phyloP scores from a whole-genome alignment of 2,329 filamentous ascomycete genomes.

The Colletotrichum liriopes region DNA sequence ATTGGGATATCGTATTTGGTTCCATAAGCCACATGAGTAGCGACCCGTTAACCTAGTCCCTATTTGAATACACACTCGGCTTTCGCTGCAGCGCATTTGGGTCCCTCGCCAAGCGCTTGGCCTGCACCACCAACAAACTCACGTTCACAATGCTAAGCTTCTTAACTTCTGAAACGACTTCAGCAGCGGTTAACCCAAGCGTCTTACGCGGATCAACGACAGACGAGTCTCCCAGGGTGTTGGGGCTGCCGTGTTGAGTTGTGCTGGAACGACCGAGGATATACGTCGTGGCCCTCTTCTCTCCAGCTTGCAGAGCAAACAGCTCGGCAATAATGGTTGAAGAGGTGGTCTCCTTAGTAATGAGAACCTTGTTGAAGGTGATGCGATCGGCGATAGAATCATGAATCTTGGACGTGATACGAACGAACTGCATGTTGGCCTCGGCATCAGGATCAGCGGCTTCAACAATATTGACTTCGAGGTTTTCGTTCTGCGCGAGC shows the following conservation, averaged over 20 bases:
- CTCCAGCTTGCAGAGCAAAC: not conserved
- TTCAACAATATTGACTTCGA: slow-evolving; percentile 13
- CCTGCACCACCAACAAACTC: slow-evolving; percentile 20
- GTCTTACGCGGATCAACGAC: slow-evolving; percentile 1
- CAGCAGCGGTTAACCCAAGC: not conserved
- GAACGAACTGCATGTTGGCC: slow-evolving; percentile 17
- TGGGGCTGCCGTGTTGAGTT: not conserved
- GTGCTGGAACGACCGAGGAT: not conserved
- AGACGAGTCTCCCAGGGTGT: slow-evolving; percentile 1
- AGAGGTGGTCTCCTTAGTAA: not conserved
- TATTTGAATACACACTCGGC: slow-evolving; percentile 14
- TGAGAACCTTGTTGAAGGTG: not conserved
- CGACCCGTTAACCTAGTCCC: not conserved
- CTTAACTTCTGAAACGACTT: slow-evolving; percentile 3
- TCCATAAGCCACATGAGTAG: not conserved
- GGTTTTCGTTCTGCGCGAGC: slow-evolving; percentile 26
- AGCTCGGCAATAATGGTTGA: not conserved
- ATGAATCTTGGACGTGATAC: not conserved
- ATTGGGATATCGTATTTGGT: not conserved
- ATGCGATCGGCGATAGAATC: slow-evolving; percentile 4
- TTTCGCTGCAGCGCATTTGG: slow-evolving; percentile 1
- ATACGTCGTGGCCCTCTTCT: not conserved
- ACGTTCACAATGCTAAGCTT: not conserved
- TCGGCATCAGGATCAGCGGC: not conserved
- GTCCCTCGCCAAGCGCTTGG: not conserved